A percentile compares a stretch with the other conserved stretches of the same genome.
Conservation (phyloP, 1,139 yeast species). For the Scheffersomyces illinoinensis region DNA sequence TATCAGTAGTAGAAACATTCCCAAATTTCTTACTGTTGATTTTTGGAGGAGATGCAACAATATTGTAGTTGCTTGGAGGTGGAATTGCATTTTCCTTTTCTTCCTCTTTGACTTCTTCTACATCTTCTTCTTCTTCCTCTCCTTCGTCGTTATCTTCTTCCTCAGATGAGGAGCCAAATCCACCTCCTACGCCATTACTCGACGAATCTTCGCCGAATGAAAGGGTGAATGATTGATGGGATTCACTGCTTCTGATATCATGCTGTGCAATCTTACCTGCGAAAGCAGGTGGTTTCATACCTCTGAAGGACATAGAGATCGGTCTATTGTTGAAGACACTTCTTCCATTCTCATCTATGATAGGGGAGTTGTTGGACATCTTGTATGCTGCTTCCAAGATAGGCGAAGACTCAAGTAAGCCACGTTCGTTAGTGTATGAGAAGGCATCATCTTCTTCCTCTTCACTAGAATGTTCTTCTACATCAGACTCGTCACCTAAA, state of each 20-base stretch:
- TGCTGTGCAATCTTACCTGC: conserved; percentile 34
- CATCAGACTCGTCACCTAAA: conserved; percentile 1
- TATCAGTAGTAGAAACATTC: conserved; percentile 2
- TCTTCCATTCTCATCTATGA: conserved; percentile 12
- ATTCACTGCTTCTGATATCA: conserved; percentile 34
- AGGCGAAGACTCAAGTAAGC: conserved; percentile 19
- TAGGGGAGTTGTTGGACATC: conserved; percentile 7
- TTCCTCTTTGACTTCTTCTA: conserved; percentile 24
- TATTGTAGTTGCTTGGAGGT: not conserved
- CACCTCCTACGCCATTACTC: conserved; percentile 11
- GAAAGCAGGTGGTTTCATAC: conserved; percentile 59
- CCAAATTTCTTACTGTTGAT: conserved; percentile 4
- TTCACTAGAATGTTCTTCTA: not conserved
- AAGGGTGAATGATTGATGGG: conserved; percentile 46
- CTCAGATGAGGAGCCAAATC: conserved; percentile 16
- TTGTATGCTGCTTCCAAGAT: conserved; percentile 23
- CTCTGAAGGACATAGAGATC: conserved; percentile 67
- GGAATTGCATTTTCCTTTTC: conserved; percentile 11
- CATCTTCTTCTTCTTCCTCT: conserved; percentile 16
- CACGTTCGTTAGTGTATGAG: not conserved
- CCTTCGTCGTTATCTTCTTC: conserved; percentile 26
- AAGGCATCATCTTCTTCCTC: conserved; percentile 1
- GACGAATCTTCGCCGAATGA: conserved; percentile 33
- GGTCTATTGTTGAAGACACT: conserved; percentile 42
- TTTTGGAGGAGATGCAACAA: not conserved